Percentiles rank a stretch among this genome's conserved stretches.
Conservation (phyloP, 148 eudicot species). For the Chenopodium album region DNA sequence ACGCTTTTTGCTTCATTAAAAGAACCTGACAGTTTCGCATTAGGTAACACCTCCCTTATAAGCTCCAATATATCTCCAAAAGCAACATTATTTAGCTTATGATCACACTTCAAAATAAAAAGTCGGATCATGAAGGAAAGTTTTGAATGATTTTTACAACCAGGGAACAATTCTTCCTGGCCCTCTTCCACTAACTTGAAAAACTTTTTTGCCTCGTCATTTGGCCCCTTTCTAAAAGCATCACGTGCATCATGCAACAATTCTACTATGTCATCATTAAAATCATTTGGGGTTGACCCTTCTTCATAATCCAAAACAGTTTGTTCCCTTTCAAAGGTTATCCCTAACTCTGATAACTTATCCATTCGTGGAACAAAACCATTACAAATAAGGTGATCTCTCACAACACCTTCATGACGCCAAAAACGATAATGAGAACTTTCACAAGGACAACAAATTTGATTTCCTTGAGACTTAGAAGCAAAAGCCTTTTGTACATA, state of each 20-base stretch:
- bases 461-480: neutral
- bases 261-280: neutral
- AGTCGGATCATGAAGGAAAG: neutral
- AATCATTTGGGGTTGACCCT: no score
- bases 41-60: neutral
- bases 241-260: neutral
- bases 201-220: neutral
- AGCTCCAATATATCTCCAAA: neutral
- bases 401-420: neutral
- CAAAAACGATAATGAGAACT: neutral
- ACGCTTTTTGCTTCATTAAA: neutral
- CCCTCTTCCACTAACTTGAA: neutral
- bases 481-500: neutral
- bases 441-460: slow-evolving; percentile 6
- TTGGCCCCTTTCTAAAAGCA: neutral
- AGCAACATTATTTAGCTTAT: neutral
- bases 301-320: neutral
- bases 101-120: slow-evolving; percentile 4
- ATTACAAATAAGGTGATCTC: neutral
- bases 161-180: neutral
- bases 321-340: neutral
- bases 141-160: neutral
- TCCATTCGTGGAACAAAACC: neutral
- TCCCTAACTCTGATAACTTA: neutral
- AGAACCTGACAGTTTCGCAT: neutral